Base-by-base conservation (phyloP, 768 basidiomycete species). In the Paxillus ammoniavirescens region DNA sequence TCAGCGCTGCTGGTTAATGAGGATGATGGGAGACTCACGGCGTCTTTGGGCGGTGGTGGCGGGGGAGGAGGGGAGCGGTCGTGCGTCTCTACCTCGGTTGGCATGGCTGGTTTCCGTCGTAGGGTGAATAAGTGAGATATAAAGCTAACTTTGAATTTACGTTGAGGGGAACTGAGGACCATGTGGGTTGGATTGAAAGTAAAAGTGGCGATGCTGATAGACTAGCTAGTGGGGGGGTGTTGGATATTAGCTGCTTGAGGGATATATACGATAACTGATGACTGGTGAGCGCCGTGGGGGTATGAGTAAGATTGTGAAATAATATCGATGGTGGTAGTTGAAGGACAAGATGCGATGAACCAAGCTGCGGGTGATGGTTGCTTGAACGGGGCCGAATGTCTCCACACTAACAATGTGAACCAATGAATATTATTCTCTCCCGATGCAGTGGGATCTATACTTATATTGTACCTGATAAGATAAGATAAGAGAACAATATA, bases 41-140 rank as follows among this genome's bases (percentile, higher is more conserved):
- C 1, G 41, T 70, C 63, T 6, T 70, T 70, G 0, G 66, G 68
- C 0, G 68, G 66, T 0, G 57, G 67, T 0, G 68, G 53, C 0
- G 63, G 66, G 0, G 66, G 63, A 0, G 62, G 51, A 15, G 46
- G n/a, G 3, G 65, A 48, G 0, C 54, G 31, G 0, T 33, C n/a
- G 17, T 59, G 45, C 0, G 47, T 36, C 0, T 46, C 26, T 5
- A 13, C 9, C 14, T 41, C 42, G 52, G 42, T 53, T 6, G 53
- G 56, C 35, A 45, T 48, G 38, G 64, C 9, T 1, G 49, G 65
- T 21, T 55, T 56, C 1, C 66, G 53, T 18, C 56, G 35, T 15
- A 49, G 53, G 8, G 47, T 46, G 40, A 57, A 48, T n/a, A 54
- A 14, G 7, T 35, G 56, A 6, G 64, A 49, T 21, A 66, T 38